A percentile compares a stretch with the other conserved stretches of the same genome.
Conservation (phyloP, 441 rosid species). For the Dalechampia spathulata region DNA sequence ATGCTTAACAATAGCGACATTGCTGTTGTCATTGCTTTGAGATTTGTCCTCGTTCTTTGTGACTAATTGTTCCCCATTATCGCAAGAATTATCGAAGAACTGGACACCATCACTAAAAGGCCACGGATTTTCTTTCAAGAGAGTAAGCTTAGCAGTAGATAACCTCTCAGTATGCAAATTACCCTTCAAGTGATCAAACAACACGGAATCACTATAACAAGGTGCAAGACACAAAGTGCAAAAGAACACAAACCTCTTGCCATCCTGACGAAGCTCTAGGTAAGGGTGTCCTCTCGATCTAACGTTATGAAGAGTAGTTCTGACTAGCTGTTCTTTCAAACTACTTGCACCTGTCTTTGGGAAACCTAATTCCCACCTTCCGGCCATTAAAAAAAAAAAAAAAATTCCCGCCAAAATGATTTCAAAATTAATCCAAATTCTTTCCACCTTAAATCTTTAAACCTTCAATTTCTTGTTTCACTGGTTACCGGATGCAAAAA, state of each 20-base stretch:
- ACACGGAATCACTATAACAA: conserved; percentile 61
- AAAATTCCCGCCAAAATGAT: conserved; percentile 17
- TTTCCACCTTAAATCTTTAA: not conserved
- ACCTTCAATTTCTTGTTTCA: not conserved
- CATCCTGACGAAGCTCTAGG: conserved; percentile 74
- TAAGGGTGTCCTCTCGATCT: conserved; percentile 70
- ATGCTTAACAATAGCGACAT: conserved; percentile 50
- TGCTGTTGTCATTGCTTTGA: conserved; percentile 16
- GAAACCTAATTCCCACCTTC: conserved; percentile 47
- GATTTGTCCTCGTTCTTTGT: conserved; percentile 21
- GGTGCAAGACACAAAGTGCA: conserved; percentile 84
- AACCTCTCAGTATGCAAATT: conserved; percentile 67
- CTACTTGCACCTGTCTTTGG: conserved; percentile 34
- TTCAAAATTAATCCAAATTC: not conserved
- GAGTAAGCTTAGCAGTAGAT: conserved; percentile 62
- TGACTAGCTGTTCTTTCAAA: conserved; percentile 59
- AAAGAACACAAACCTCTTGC: conserved; percentile 67
- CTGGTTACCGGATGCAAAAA: too few relatives aligned
- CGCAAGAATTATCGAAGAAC: conserved; percentile 54
- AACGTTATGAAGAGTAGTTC: conserved; percentile 50
- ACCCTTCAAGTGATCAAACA: conserved; percentile 78
- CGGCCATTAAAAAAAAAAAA: conserved; percentile 32
- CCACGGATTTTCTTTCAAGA: conserved; percentile 72
- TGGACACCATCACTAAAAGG: conserved; percentile 83
- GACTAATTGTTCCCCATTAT: conserved; percentile 23